Percentiles rank a stretch among this genome's conserved stretches.
Evolutionary conservation across 768 basidiomycete species (phyloP).

Genomic region (Mycena epipterygia): DNA sequence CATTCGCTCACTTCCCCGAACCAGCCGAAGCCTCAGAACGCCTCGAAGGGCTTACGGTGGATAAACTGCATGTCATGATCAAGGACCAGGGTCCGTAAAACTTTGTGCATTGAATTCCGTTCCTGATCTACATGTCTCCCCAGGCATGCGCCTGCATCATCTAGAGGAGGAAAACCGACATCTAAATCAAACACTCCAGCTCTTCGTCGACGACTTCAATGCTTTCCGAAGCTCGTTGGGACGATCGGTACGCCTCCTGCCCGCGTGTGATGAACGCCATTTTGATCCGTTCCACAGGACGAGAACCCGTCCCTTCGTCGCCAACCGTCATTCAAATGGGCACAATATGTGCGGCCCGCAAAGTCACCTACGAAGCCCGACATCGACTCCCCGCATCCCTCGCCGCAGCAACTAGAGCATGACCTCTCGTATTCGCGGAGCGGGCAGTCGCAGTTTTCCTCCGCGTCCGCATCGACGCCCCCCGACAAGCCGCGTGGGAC

Average conservation of each 20-base stretch:
- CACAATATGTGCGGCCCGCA: constrained; percentile 79
- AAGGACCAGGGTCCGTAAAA: constrained; percentile 80
- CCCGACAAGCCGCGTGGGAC: constrained; percentile 30
- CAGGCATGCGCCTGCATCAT: constrained; percentile 76
- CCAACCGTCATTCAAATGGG: constrained; percentile 93
- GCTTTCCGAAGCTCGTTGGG: constrained; percentile 53
- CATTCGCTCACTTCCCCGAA: constrained; percentile 36
- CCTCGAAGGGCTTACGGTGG: constrained; percentile 67
- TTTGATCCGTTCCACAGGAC: constrained; percentile 43
- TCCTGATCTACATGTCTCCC: neutral
- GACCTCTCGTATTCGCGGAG: constrained; percentile 63
- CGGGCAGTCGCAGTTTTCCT: constrained; percentile 28
- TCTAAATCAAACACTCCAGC: constrained; percentile 71
- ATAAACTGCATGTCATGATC: constrained; percentile 75
- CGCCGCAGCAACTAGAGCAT: constrained; percentile 84
- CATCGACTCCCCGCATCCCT: constrained; percentile 83
- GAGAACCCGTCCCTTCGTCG: constrained; percentile 65
- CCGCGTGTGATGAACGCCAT: constrained; percentile 24
- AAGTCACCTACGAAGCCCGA: constrained; percentile 87
- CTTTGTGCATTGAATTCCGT: constrained; percentile 1
- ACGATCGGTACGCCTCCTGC: constrained; percentile 52
- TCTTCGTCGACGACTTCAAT: constrained; percentile 77
- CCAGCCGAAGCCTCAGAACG: constrained; percentile 73
- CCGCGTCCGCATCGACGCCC: constrained; percentile 30
- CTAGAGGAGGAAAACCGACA: constrained; percentile 87